These are phyloP conservation scores for Citrus glauca DNA, from an alignment of 345 rosid species.

Conservation along the genomic window DNA sequence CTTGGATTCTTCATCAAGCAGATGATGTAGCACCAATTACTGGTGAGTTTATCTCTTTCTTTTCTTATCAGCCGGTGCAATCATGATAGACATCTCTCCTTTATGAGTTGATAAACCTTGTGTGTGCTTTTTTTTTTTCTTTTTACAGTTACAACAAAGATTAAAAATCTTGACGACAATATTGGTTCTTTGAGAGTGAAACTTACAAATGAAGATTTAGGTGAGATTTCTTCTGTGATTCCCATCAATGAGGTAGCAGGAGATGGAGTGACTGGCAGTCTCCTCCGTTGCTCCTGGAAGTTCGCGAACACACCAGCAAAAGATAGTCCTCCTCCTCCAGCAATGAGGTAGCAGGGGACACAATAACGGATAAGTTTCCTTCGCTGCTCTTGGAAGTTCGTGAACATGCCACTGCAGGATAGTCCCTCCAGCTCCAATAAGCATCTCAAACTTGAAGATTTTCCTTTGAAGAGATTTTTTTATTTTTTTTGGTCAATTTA, in stretches of 20 bases:
- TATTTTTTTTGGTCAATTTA: too few relatives aligned
- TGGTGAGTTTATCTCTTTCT: conserved; percentile 13
- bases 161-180: conserved; percentile 24
- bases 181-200: conserved; percentile 24
- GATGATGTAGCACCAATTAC: conserved; percentile 44
- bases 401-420: conserved; percentile 21
- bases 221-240: conserved; percentile 32
- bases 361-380: not conserved
- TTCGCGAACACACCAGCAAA: conserved; percentile 28
- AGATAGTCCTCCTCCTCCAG: not conserved
- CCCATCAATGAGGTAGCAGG: conserved; percentile 31
- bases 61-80: too few relatives aligned
- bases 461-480: too few relatives aligned
- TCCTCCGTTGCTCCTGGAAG: conserved; percentile 12
- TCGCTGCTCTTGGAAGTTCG: conserved; percentile 16
- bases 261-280: not conserved
- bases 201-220: conserved; percentile 26
- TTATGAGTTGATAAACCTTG: too few relatives aligned
- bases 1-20: conserved; percentile 45
- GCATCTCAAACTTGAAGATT: not conserved
- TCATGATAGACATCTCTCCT: too few relatives aligned
- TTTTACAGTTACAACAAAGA: conserved; percentile 27
- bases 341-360: conserved; percentile 25
- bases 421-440: not conserved
- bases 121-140: not conserved